phyloP scores from a whole-genome alignment of 768 basidiomycete genomes.

The Gloeophyllum trabeum region DNA sequence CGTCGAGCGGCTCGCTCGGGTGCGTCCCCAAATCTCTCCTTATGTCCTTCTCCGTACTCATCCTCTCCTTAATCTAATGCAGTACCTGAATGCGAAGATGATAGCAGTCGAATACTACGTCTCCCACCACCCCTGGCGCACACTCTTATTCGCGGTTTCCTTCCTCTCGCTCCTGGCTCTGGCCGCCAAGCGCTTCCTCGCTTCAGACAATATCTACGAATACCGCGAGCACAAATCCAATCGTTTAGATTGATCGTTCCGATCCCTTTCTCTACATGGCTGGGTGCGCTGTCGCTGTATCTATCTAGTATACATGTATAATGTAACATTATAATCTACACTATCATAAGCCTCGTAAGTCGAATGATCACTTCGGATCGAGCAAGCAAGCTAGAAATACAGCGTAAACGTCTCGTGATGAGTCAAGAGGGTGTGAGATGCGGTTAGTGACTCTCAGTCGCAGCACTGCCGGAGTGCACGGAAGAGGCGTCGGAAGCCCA shows the following conservation, averaged over 20 bases:
- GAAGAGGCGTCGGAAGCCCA: conserved; percentile 14
- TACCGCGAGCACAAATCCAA: background rate
- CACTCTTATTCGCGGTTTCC: conserved; percentile 11
- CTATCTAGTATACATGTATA: background rate
- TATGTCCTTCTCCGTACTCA: background rate
- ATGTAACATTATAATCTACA: background rate
- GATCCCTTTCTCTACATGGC: background rate
- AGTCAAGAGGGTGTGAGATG: background rate
- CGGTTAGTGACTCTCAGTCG: too few relatives aligned
- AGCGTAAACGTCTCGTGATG: background rate
- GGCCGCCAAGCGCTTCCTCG: conserved; percentile 12
- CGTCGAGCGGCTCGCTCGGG: conserved; percentile 55
- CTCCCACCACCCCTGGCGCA: conserved; percentile 14
- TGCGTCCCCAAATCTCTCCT: conserved; percentile 22
- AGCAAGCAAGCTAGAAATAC: background rate
- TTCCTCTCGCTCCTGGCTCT: conserved; percentile 10
- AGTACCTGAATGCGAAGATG: conserved; percentile 21
- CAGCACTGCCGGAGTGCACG: too few relatives aligned
- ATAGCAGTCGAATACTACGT: conserved; percentile 15
- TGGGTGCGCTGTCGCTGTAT: background rate
- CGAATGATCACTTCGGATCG: too few relatives aligned
- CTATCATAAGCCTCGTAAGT: background rate
- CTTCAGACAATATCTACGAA: background rate
- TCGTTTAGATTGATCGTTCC: background rate
- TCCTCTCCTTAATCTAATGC: background rate